Evolutionary conservation across 768 basidiomycete species (phyloP), one percentile per base, ranked within the genome.

Genomic region (Boletus bicolor): DNA sequence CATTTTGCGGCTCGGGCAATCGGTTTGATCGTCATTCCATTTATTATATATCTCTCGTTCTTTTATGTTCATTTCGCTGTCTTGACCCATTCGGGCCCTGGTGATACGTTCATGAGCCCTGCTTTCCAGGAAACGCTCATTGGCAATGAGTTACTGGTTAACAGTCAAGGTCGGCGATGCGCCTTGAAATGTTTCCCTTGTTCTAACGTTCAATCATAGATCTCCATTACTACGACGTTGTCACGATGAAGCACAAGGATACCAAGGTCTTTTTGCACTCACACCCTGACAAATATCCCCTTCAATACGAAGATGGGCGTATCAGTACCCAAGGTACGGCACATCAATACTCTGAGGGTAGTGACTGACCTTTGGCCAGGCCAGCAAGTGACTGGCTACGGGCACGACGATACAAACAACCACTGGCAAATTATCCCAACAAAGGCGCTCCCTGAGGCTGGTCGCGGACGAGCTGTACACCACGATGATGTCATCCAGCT

Each of bases 81-180:
- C 59, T 84, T 98, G 61, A 89, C 77, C 8, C 81, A 86, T 60
- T 94, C 94, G 11, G 97, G 97, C 26, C 82, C 94, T 34, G 97
- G 97, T 6, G 97, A 98, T 67, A 78, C 80, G 38, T 99, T 98
- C 77, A 98, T 98, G 97, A 93, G 90, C 68, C 95, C 97, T 7
- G 87, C 86, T 5, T 99, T 99, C 84, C 97, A 99, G 73, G 94
- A 98, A 75, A 97, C 94, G 17, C 77, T 99, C 49, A 72, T 79
- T 21, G 94, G 93, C 32, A 99, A 97, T 62, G 94, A 98, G 66
- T 78, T 99, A 73, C 74, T 98, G 54, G 69, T 98, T 58, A 92
- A 92, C 66, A 90, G 92, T 61, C 89, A 95, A 76, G 96, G 96
- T 94, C 62, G 54, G 79, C 61, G 8, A 17, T 17, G 42, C 48